These are phyloP conservation scores for Cardamine chenopodiifolia DNA, from an alignment of 345 rosid species.

Conservation along the genomic window DNA sequence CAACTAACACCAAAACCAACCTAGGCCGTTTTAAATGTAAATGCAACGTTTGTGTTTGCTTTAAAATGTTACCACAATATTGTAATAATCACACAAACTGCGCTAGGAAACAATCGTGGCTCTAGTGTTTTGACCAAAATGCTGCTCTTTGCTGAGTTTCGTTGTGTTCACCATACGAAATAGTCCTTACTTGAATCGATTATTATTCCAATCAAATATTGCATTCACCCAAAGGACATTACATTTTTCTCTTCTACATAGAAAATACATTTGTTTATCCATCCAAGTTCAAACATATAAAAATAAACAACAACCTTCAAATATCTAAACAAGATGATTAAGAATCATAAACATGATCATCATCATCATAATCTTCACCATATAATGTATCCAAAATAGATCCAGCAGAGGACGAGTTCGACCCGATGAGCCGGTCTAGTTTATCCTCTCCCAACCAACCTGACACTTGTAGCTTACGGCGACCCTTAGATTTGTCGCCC, in stretches of 20 bases:
- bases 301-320: background rate
- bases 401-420: background rate
- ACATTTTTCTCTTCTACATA: background rate
- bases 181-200: background rate
- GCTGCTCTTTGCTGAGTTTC: background rate
- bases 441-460: conserved; percentile 27
- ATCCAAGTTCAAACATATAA: background rate
- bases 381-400: conserved; percentile 11
- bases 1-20: background rate
- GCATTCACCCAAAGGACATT: background rate
- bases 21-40: background rate
- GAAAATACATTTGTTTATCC: background rate
- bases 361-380: conserved; percentile 23
- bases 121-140: background rate
- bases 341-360: background rate
- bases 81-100: background rate
- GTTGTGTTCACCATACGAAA: background rate
- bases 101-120: background rate
- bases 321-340: background rate
- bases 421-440: conserved; percentile 21
- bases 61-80: background rate
- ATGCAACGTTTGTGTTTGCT: background rate
- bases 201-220: background rate
- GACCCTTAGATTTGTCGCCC: conserved; percentile 15
- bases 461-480: conserved; percentile 5